Percentiles rank a stretch among this genome's conserved stretches.
Conservation (phyloP, 2,329 filamentous ascomycete species). For the Aquanectria penicillioides region DNA sequence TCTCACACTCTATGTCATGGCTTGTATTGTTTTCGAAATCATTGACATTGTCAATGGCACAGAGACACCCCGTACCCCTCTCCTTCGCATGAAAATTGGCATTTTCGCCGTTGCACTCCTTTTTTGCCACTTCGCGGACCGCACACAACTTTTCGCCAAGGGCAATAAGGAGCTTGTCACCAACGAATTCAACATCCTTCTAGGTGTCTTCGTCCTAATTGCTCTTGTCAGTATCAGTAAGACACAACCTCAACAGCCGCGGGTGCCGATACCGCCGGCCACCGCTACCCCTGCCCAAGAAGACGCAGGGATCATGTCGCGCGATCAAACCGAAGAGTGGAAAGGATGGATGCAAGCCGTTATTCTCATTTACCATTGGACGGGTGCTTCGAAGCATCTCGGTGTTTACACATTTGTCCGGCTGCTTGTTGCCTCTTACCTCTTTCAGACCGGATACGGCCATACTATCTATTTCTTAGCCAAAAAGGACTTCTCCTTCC, state of each 20-base stretch:
- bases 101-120: constrained; percentile 41
- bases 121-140: constrained; percentile 42
- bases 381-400: constrained; percentile 56
- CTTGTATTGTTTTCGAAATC: constrained; percentile 32
- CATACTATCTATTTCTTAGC: constrained; percentile 68
- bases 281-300: constrained; percentile 13
- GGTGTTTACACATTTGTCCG: constrained; percentile 65
- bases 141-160: constrained; percentile 42
- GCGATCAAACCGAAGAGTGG: constrained; percentile 71
- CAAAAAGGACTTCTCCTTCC: constrained; percentile 65
- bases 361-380: constrained; percentile 66
- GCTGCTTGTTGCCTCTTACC: constrained; percentile 64
- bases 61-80: constrained; percentile 14
- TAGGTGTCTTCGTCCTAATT: constrained; percentile 16
- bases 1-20: constrained; percentile 26
- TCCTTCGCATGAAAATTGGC: constrained; percentile 39
- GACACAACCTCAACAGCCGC: constrained; percentile 25
- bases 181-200: constrained; percentile 30
- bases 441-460: constrained; percentile 71
- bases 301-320: constrained; percentile 44
- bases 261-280: constrained; percentile 19
- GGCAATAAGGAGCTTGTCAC: constrained; percentile 38
- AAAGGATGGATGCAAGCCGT: constrained; percentile 72
- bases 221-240: constrained; percentile 32
- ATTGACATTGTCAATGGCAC: constrained; percentile 26